Evolutionary conservation across 2,329 filamentous ascomycete genomes (phyloP).

Genomic region (Lasiodiplodia gonubiensis): DNA sequence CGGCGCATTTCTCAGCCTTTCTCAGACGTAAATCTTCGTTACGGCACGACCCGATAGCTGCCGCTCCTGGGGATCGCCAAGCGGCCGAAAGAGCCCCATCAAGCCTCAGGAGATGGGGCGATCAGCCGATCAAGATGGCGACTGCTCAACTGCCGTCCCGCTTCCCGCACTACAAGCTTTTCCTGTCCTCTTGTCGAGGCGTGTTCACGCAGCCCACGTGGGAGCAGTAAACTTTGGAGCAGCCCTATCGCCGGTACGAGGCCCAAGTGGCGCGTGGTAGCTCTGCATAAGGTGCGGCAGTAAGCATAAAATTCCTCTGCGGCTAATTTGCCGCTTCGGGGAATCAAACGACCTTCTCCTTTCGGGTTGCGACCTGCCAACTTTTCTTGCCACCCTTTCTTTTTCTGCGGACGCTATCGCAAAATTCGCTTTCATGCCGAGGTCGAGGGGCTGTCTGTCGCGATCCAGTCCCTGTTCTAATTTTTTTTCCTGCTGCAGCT

Average conservation of each 20-base stretch:
- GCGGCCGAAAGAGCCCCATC: conserved; percentile 7
- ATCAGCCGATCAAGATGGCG: conserved; percentile 24
- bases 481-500: background rate
- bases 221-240: background rate
- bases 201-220: background rate
- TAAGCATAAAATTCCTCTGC: conserved; percentile 17
- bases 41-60: conserved; percentile 21
- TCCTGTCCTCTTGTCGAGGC: background rate
- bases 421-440: background rate
- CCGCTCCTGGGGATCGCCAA: conserved; percentile 12
- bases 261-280: background rate
- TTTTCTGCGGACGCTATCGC: background rate
- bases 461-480: background rate
- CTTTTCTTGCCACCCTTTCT: background rate
- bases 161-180: background rate
- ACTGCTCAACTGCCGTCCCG: conserved; percentile 14
- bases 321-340: background rate
- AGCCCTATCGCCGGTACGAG: background rate
- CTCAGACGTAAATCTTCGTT: conserved; percentile 1
- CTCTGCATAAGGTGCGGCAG: conserved; percentile 1
- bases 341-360: conserved; percentile 7
- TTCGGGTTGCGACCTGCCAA: background rate
- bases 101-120: conserved; percentile 8
- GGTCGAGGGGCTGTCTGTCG: background rate
- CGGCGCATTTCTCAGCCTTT: conserved; percentile 10